Base-by-base conservation (phyloP, 108 stramenopile species). In the Pseudonitzschia multiseries region DNA sequence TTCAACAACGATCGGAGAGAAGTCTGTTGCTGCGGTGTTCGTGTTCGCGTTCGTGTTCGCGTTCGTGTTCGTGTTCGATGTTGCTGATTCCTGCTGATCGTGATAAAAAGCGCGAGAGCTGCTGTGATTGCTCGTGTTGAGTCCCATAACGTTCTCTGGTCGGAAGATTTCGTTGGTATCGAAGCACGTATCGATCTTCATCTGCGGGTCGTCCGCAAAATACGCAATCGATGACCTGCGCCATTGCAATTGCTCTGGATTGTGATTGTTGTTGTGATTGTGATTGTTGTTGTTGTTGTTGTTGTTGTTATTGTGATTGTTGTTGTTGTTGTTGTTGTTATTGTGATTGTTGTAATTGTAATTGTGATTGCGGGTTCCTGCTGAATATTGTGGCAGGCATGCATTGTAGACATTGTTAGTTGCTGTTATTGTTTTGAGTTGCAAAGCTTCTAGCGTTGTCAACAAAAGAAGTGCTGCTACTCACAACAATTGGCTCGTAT, bases 101-200 rank as follows among this genome's bases (percentile, higher is more conserved):
- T n/a, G n/a, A n/a, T n/a, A n/a, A n/a, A n/a, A n/a, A n/a, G n/a
- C n/a, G n/a, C 10, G 42, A 10, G 10, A 9, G 42, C 42, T 42
- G 6, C 10, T 42, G 42, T 52, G 13, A 1, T 56, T 2, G 10
- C 54, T 10, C 2, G 2, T 24, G 24, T 56, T 24, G 1, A 56
- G 2, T 4, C 20, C 26, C 22, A 56, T 1, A 24, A 62, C 61
- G n/a, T 62, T 33, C n/a, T 62, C 61, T 17, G 61, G 32, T 62
- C 61, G 32, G 31, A 62, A 62, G 14, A 42, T 62, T 40, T 40
- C 61, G 36, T 62, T 40, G 36, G 14, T 40, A 62, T 62, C 61
- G 29, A 33, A 62, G 36, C 20, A 17, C 31, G 18, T 2, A n/a
- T 40, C 32, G 5, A 8, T 8, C 17, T 33, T 40, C 20, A 62